Percentiles rank a stretch among this genome's conserved stretches.
phyloP scores from a whole-genome alignment of 2,329 filamentous ascomycete genomes.

The Fusarium odoratissimum region DNA sequence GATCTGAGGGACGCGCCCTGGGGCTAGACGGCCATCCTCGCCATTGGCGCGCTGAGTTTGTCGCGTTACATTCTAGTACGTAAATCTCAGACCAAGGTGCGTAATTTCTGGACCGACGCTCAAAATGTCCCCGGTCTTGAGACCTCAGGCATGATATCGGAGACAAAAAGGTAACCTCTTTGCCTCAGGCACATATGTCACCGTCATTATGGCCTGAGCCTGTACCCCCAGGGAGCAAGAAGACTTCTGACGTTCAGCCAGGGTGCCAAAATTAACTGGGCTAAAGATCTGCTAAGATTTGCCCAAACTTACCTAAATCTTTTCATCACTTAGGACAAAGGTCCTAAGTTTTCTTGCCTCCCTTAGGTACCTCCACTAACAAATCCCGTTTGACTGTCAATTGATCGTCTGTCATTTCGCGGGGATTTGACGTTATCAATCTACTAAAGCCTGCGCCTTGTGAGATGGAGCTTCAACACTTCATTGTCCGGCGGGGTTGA shows the following conservation, averaged over 20 bases:
- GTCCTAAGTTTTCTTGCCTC: not conserved
- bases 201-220: conserved; percentile 37
- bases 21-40: conserved; percentile 6
- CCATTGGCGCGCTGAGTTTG: conserved; percentile 7
- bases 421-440: conserved; percentile 27
- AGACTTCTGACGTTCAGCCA: not conserved
- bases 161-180: conserved; percentile 10
- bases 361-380: conserved; percentile 17
- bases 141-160: conserved; percentile 38
- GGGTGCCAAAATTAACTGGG: not conserved
- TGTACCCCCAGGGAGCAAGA: conserved; percentile 13
- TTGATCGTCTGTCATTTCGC: conserved; percentile 22
- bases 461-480: not conserved
- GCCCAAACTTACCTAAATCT: rapidly evolving
- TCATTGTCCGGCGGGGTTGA: conserved; percentile 8
- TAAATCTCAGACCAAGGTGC: conserved; percentile 42
- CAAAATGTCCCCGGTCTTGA: not conserved
- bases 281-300: not conserved
- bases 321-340: not conserved
- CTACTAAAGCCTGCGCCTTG: conserved; percentile 1
- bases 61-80: conserved; percentile 21
- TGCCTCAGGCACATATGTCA: conserved; percentile 49
- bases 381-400: conserved; percentile 13
- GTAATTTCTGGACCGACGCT: conserved; percentile 23
- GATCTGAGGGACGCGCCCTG: conserved; percentile 24